phyloP scores from a whole-genome alignment of 192 early-diverging fungal genomes.

The Pilobolus umbonatus region DNA sequence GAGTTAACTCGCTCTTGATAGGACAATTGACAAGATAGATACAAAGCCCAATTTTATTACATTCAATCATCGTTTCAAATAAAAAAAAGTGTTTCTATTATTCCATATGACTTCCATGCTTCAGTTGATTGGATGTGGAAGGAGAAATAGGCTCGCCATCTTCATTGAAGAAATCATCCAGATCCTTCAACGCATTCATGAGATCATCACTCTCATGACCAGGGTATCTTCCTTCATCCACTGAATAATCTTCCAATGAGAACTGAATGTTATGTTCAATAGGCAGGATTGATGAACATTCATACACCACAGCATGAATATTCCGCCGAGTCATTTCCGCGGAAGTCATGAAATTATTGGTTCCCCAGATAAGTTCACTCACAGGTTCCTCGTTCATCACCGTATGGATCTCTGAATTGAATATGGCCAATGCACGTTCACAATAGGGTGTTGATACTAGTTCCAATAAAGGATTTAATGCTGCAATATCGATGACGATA shows the following conservation, averaged over 20 bases:
- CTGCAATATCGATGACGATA: constrained; percentile 51
- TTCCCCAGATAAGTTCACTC: constrained; percentile 30
- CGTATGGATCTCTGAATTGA: constrained; percentile 59
- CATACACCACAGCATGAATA: constrained; percentile 40
- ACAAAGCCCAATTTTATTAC: constrained; percentile 54
- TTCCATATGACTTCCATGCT: background rate
- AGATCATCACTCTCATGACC: constrained; percentile 29
- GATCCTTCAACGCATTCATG: constrained; percentile 37
- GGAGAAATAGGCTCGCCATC: constrained; percentile 24
- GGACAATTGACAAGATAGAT: constrained; percentile 57
- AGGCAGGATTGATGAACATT: constrained; percentile 32
- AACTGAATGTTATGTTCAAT: constrained; percentile 34
- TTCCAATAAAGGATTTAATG: constrained; percentile 64
- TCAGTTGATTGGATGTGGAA: background rate
- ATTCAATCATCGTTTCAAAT: constrained; percentile 47
- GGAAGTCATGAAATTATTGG: constrained; percentile 19
- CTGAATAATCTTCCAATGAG: constrained; percentile 32
- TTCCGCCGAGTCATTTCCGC: constrained; percentile 37
- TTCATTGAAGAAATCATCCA: constrained; percentile 44
- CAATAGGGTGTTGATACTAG: constrained; percentile 60
- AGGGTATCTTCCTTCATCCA: constrained; percentile 18
- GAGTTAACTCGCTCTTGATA: constrained; percentile 21
- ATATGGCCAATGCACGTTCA: constrained; percentile 63
- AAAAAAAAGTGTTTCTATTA: background rate
- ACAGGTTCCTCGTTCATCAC: constrained; percentile 9